Percentiles rank a stretch among this genome's conserved stretches.
Conservation (phyloP, 2,329 filamentous ascomycete genomes). For the Aspergillus novofumigatus region DNA sequence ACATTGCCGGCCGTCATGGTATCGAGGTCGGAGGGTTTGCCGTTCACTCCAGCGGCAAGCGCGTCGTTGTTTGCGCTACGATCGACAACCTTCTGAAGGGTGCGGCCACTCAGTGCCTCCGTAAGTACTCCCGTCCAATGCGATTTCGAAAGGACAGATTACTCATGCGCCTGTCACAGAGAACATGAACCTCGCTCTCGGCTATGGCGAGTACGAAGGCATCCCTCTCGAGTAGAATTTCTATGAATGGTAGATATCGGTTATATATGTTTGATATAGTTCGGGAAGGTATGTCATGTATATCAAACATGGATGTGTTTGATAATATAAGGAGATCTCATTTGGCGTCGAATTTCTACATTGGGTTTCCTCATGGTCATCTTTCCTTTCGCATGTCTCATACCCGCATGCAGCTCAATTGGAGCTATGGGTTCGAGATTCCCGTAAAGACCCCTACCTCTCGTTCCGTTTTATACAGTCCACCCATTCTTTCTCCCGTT, state of each 20-base stretch:
- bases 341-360: slow-evolving; percentile 1
- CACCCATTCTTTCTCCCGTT: slow-evolving; percentile 11
- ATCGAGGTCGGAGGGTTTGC: slow-evolving; percentile 94
- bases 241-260: slow-evolving; percentile 9
- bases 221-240: slow-evolving; percentile 59
- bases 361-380: slow-evolving; percentile 7
- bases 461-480: slow-evolving; percentile 20
- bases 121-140: slow-evolving; percentile 51
- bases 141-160: background rate
- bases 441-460: slow-evolving; percentile 13
- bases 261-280: slow-evolving; percentile 16
- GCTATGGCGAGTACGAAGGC: slow-evolving; percentile 83
- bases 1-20: slow-evolving; percentile 78
- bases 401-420: slow-evolving; percentile 26
- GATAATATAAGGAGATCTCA: slow-evolving; percentile 9
- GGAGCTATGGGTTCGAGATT: slow-evolving; percentile 24
- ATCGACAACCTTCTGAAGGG: slow-evolving; percentile 95
- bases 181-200: slow-evolving; percentile 91
- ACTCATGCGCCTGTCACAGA: slow-evolving; percentile 45
- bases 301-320: slow-evolving; percentile 7
- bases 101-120: slow-evolving; percentile 86
- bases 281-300: slow-evolving; percentile 15
- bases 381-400: slow-evolving; percentile 19
- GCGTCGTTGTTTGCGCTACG: slow-evolving; percentile 88
- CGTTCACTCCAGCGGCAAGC: slow-evolving; percentile 83